phyloP scores from a whole-genome alignment of 371 early-diverging fungal genomes.

The Funneliformis caledonium region DNA sequence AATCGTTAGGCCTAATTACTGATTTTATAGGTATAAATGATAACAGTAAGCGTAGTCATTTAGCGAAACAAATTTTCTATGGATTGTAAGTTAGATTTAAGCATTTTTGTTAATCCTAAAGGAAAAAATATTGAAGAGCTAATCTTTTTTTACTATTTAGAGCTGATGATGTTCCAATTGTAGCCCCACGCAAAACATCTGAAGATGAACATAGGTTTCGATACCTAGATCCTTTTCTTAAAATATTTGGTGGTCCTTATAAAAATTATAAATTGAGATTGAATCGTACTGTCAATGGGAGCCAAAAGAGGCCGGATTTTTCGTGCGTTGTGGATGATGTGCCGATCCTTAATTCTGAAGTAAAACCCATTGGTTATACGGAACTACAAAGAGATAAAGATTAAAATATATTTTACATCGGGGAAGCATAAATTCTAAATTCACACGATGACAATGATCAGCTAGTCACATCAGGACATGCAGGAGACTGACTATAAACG shows the following conservation, averaged over 20 bases:
- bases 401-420: no score
- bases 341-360: constrained; percentile 37
- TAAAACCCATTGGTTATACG: constrained; percentile 35
- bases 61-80: neutral
- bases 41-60: neutral
- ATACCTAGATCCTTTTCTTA: constrained; percentile 36
- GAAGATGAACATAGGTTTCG: constrained; percentile 36
- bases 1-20: constrained; percentile 12
- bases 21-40: neutral
- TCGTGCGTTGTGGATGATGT: constrained; percentile 22
- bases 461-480: no score
- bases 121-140: no score
- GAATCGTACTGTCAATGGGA: constrained; percentile 27
- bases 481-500: no score
- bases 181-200: constrained; percentile 25
- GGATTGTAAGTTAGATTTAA: constrained; percentile 29
- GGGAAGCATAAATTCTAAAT: no score
- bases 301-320: constrained; percentile 38
- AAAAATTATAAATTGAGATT: constrained; percentile 37
- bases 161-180: constrained; percentile 24
- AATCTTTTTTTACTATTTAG: constrained; percentile 17
- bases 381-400: constrained; percentile 31
- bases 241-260: constrained; percentile 25
- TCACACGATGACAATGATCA: no score
- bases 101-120: no score